Percentiles rank a stretch among this genome's conserved stretches.
Evolutionary conservation across 192 early-diverging fungal species (phyloP).

Genomic region (Gaertneriomyces semiglobifer): DNA sequence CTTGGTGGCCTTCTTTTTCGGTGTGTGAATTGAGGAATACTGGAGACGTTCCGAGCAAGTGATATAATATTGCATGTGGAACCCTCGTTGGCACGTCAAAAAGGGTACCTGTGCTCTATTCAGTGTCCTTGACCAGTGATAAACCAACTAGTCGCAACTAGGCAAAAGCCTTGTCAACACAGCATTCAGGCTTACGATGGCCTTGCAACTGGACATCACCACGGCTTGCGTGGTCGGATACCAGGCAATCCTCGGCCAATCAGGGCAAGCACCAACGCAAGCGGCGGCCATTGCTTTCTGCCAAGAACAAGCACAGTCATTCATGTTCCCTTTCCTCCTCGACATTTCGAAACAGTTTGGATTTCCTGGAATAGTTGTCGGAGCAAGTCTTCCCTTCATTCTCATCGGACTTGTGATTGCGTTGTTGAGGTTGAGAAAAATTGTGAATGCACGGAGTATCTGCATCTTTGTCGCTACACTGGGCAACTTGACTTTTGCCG

Average conservation of each 20-base stretch:
- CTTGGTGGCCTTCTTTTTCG: no score
- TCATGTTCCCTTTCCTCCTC: not conserved
- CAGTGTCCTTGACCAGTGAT: no score
- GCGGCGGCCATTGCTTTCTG: conserved; percentile 15
- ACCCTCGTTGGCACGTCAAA: no score
- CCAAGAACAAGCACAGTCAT: not conserved
- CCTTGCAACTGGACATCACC: not conserved
- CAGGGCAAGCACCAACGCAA: not conserved
- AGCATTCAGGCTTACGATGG: no score
- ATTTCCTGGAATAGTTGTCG: conserved; percentile 8
- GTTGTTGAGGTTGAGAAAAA: not conserved
- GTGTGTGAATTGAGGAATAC: no score
- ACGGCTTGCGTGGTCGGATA: conserved; percentile 8
- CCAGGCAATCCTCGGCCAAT: not conserved
- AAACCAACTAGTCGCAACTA: no score
- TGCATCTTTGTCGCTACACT: conserved; percentile 13
- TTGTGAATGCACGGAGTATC: conserved; percentile 12
- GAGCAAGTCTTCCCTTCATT: conserved; percentile 16
- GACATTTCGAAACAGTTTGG: conserved; percentile 1
- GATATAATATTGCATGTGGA: no score
- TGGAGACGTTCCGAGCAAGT: no score
- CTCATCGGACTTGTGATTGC: conserved; percentile 8
- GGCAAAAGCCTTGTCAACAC: no score
- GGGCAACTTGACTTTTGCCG: conserved; percentile 5
- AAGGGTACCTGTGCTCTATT: no score